Evolutionary conservation across 1,284 basidiomycete genomes (phyloP), one percentile per base, ranked within the genome.

Genomic region (Austroboletus sp.): DNA sequence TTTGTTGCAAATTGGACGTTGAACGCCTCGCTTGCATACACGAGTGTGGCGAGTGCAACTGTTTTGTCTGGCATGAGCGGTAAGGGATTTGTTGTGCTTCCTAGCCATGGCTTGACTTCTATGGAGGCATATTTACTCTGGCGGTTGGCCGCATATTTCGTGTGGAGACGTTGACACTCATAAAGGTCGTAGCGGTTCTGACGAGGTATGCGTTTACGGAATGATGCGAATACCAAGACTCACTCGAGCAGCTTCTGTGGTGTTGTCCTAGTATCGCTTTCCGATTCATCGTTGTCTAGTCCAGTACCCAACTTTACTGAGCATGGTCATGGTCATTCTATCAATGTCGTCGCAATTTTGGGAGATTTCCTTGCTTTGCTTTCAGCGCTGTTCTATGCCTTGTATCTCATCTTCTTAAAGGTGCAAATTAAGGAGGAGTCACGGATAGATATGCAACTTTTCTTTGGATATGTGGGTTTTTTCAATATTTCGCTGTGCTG

Each of bases 341-440:
- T 49, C 41, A 58, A 60, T 34, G 25, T 52, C 12, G 21, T 48
- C 29, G 67, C 73, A 6, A 59, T 86, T 16, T 53, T 89, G 5
- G 92, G 93, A 31, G 92, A 97, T 65, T 52, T 72, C 17, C 74
- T 95, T 7, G 89, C 91, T 1, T 70, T 96, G 31, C 60, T 90
- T 16, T 89, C 88, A 11, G 89, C 91, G 1, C 53, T 89, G 8
- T 87, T 90, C 62, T 98, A 98, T 67, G 88, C 94, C 0, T 67
- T 91, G 41, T 99, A 99, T 66, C 86, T 96, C 29, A 86, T 88
- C 53, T 73, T 97, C 31, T 79, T 99, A 61, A 98, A 98, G 70
- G 88, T 85, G 46, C 78, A 80, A 49, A 87, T 96, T 35, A 79
- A 78, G 33, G 76, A 79, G 45, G 93, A 96, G 63, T 85, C 87